A percentile compares a stretch with the other conserved stretches of the same genome.
Conservation (phyloP, 805 yeast species). For the Lipomyces sp. region DNA sequence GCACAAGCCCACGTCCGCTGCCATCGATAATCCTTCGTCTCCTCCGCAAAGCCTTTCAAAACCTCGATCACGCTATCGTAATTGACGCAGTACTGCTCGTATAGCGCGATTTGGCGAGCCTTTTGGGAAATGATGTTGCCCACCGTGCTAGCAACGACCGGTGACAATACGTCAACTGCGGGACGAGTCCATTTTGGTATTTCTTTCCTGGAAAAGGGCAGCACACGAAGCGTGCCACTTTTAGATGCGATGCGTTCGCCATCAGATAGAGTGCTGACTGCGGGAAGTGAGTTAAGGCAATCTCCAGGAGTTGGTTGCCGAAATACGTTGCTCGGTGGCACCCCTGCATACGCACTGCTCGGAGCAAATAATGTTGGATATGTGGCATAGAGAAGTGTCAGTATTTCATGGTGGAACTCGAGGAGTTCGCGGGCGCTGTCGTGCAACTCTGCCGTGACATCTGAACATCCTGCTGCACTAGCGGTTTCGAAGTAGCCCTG, state of each 20-base stretch:
- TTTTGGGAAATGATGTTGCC: conserved; percentile 15
- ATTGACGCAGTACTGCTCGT: conserved; percentile 22
- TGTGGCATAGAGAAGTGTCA: conserved; percentile 8
- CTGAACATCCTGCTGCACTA: conserved; percentile 8
- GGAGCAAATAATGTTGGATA: conserved; percentile 26
- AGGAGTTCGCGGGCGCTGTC: conserved; percentile 19
- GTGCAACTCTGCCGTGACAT: conserved; percentile 12
- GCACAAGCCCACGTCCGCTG: conserved; percentile 3
- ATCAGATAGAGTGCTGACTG: too few species aligned
- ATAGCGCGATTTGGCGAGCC: conserved; percentile 20
- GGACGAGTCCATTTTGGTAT: conserved; percentile 11
- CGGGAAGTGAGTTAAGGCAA: too few species aligned
- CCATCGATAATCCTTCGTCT: neutral
- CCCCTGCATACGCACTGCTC: neutral
- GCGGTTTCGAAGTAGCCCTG: conserved; percentile 22
- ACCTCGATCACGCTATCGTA: conserved; percentile 21
- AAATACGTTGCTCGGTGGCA: neutral
- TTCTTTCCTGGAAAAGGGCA: neutral
- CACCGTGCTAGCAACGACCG: conserved; percentile 21
- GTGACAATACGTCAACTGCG: conserved; percentile 17
- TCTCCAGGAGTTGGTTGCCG: neutral
- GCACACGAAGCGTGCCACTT: neutral
- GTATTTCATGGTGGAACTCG: conserved; percentile 20
- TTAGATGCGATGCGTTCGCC: neutral
- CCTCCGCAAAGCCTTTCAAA: conserved; percentile 8